Evolutionary conservation across 148 eudicot genomes (phyloP), one percentile per base, ranked within the genome.

Genomic region (Silene uniflora): DNA sequence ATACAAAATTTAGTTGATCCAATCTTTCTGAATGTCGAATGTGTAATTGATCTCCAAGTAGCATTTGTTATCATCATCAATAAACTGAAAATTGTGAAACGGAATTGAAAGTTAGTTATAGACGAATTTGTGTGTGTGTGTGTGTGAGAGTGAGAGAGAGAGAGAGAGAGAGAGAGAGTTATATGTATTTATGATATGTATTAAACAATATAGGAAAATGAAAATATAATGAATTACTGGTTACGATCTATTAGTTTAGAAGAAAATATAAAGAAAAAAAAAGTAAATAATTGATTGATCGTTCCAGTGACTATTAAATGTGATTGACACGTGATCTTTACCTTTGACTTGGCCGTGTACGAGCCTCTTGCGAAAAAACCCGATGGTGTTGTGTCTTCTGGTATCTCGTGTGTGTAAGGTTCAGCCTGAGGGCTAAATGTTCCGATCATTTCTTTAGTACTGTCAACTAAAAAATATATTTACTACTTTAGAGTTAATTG

Each of bases 341-440:
- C 97, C 89, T 84, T 89, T 67, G 90, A 72, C 77, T 69, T 91
- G 54, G 97, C 91, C 4, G 87, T 63, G 67, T 91, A 89, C 9
- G 86, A 79, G 71, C 97, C 97, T 81, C 93, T 89, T 21, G 89
- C 97, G 76, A 91, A 89, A 58, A 67, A 66, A 19, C 97, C 97
- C 21, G 90, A 88, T 52, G 97, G 93, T 7, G 93, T 78, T 6
- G 86, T 85, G 6, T 91, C 97, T 81, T 91, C 97, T 2, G 93
- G 87, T 83, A 91, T 88, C 79, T 81, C 89, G 73, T 91, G 93
- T 61, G 77, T 76, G 76, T 88, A 91, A 25, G 90, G 88, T 69
- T 91, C 97, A 16, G 71, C 35, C 52, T 88, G 93, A 32, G 97
- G 97, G 69, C 91, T 88, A 71, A 86, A 91, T 10, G 93, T 89